Evolutionary conservation across 257 asterid species (phyloP).

Genomic region (Solanum rostratum): DNA sequence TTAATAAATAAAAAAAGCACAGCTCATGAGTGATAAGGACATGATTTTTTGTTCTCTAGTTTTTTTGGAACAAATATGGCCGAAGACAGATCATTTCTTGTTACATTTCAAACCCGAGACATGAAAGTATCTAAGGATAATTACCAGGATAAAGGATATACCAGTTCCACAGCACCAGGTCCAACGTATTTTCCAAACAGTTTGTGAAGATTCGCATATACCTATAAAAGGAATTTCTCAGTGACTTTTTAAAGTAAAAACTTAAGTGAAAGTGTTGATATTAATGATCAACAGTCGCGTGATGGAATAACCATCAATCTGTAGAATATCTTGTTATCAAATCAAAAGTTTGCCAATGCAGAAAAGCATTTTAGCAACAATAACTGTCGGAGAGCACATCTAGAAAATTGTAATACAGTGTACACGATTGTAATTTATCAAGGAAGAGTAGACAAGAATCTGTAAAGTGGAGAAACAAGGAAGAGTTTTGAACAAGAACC

Average conservation of each 20-base stretch:
- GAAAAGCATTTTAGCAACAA: not conserved
- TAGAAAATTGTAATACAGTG: not conserved
- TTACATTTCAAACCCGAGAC: not conserved
- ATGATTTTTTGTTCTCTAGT: not conserved
- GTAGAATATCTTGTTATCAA: not conserved
- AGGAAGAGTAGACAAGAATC: not conserved
- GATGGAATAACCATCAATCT: not conserved
- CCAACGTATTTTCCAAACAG: slow-evolving; percentile 35
- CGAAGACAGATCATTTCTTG: not conserved
- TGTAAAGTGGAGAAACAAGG: not conserved
- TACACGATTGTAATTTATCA: not conserved
- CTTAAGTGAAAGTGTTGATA: not conserved
- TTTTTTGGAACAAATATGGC: not conserved
- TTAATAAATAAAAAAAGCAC: not conserved
- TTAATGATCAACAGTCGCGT: not conserved
- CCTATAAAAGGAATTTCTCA: slow-evolving; percentile 25
- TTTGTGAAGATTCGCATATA: slow-evolving; percentile 38
- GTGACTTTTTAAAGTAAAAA: not conserved
- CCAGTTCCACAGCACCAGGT: slow-evolving; percentile 48
- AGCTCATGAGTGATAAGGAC: not conserved
- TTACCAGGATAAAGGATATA: slow-evolving; percentile 39
- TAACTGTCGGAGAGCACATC: not conserved
- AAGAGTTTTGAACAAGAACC: not conserved
- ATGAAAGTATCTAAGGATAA: slow-evolving; percentile 7
- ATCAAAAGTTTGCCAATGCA: not conserved